A percentile compares a stretch with the other conserved stretches of the same genome.
phyloP scores from a whole-genome alignment of 257 asterid species.

The Leonotis leonurus region DNA sequence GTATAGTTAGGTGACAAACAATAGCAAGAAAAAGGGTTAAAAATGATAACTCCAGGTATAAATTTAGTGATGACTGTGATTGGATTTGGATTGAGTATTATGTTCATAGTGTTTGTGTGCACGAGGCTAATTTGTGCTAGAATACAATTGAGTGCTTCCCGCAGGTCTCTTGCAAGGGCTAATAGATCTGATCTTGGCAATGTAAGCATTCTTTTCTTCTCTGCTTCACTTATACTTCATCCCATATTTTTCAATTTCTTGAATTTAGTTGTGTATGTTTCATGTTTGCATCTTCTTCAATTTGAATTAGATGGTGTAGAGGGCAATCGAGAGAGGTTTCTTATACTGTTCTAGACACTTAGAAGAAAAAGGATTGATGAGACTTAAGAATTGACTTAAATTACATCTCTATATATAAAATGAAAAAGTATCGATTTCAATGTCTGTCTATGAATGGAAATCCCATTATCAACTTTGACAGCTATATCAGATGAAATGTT shows the following conservation, averaged over 20 bases:
- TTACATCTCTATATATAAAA: too few relatives aligned
- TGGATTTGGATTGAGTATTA: conserved; percentile 64
- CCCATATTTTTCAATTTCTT: not conserved
- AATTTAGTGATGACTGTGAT: conserved; percentile 87
- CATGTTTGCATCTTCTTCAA: not conserved
- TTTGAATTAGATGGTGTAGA: not conserved
- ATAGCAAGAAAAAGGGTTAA: not conserved
- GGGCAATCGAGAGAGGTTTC: not conserved
- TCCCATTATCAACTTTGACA: too few relatives aligned
- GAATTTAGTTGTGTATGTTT: not conserved
- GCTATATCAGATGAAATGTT: not conserved
- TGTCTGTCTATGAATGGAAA: too few relatives aligned
- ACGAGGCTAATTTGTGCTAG: conserved; percentile 84
- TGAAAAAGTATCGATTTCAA: too few relatives aligned
- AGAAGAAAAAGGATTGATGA: too few relatives aligned
- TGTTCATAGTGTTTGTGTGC: conserved; percentile 79
- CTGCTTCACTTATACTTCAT: too few relatives aligned
- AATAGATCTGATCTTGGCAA: conserved; percentile 63
- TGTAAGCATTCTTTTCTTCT: conserved; percentile 43
- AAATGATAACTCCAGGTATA: conserved; percentile 50
- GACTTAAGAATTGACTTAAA: too few relatives aligned
- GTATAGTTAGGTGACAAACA: not conserved
- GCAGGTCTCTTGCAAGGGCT: conserved; percentile 43
- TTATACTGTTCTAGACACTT: not conserved
- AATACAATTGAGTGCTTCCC: conserved; percentile 45